These are phyloP conservation scores for Hygrophoropsis aurantiaca DNA, from an alignment of 768 basidiomycete species.

Conservation along the genomic window DNA sequence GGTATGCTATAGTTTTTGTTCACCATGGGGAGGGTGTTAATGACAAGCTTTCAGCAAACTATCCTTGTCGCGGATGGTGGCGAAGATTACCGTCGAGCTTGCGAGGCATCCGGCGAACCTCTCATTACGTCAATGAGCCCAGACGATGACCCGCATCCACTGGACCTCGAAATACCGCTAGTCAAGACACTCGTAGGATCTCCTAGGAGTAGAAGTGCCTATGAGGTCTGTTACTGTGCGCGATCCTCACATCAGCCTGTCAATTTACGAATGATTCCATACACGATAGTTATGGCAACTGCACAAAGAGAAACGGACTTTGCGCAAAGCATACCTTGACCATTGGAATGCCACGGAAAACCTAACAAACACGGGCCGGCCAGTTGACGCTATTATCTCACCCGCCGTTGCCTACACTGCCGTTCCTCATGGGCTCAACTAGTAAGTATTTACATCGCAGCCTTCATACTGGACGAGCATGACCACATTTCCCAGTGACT, in stretches of 20 bases:
- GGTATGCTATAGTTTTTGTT: slow-evolving; percentile 6
- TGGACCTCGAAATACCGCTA: slow-evolving; percentile 45
- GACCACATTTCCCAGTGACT: slow-evolving; percentile 27
- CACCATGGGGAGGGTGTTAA: not conserved
- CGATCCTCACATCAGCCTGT: not conserved
- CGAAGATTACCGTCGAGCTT: slow-evolving; percentile 34
- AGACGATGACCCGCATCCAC: slow-evolving; percentile 27
- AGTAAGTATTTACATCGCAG: slow-evolving; percentile 23
- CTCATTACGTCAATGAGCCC: slow-evolving; percentile 38
- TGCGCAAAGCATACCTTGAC: slow-evolving; percentile 47
- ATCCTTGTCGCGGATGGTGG: slow-evolving; percentile 43
- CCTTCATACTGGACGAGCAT: slow-evolving; percentile 10
- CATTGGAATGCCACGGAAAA: slow-evolving; percentile 47
- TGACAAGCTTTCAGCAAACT: slow-evolving; percentile 23
- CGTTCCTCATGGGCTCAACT: slow-evolving; percentile 43
- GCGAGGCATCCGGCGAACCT: slow-evolving; percentile 44
- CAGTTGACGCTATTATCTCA: slow-evolving; percentile 52
- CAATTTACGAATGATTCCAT: not conserved
- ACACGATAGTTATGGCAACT: slow-evolving; percentile 43
- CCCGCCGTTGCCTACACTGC: slow-evolving; percentile 44
- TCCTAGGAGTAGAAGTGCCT: slow-evolving; percentile 37
- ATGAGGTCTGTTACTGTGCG: slow-evolving; percentile 37
- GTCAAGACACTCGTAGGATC: slow-evolving; percentile 46
- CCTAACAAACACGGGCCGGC: slow-evolving; percentile 46
- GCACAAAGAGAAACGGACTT: slow-evolving; percentile 37